These are phyloP conservation scores for Aurantiochytrium sp. DNA, from an alignment of 108 stramenopile species.

Conservation along the genomic window DNA sequence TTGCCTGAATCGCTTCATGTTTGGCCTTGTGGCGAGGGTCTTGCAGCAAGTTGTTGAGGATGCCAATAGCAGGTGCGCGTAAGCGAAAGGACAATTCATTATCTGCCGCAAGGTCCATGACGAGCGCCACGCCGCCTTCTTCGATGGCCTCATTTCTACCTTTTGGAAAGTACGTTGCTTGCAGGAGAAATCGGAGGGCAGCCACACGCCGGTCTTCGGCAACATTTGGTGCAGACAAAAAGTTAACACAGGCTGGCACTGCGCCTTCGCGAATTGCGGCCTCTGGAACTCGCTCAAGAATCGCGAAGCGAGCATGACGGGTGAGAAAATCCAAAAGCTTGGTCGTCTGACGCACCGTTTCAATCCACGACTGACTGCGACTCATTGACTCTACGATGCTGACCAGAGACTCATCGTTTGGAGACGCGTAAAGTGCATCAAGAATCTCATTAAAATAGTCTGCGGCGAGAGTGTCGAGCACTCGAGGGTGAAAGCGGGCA, in stretches of 20 bases:
- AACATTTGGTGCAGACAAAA: neutral
- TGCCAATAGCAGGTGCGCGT: neutral
- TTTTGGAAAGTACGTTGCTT: neutral
- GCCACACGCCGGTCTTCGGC: neutral
- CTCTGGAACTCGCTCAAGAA: neutral
- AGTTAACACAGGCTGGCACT: neutral
- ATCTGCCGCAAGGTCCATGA: neutral
- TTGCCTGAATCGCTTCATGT: neutral
- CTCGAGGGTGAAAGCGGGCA: neutral
- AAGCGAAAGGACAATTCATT: neutral
- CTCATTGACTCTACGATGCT: neutral
- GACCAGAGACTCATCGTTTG: neutral
- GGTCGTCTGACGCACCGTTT: neutral
- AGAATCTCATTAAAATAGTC: neutral
- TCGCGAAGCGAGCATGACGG: neutral
- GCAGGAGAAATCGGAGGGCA: neutral
- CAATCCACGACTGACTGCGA: neutral
- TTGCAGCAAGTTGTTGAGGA: neutral
- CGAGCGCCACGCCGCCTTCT: neutral
- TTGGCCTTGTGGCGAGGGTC: neutral
- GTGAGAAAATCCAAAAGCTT: neutral
- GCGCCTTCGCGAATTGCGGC: neutral
- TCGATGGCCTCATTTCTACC: neutral
- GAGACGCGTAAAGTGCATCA: neutral
- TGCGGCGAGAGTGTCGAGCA: neutral